phyloP scores from a whole-genome alignment of 73 alveolate genomes.

The Stentor roeselii region DNA sequence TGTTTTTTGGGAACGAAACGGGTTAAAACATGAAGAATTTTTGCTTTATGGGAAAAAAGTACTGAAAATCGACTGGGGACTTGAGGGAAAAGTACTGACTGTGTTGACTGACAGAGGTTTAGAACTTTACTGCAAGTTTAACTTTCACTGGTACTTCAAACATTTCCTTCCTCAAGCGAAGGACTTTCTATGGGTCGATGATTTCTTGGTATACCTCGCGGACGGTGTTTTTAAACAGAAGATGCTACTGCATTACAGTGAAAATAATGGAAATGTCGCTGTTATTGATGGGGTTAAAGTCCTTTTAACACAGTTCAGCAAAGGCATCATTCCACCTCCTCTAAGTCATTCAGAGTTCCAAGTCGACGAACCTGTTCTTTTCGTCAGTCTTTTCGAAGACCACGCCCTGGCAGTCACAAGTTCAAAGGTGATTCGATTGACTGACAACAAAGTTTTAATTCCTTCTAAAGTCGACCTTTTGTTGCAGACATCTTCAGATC shows the following conservation, averaged over 20 bases:
- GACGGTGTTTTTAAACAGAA: neutral
- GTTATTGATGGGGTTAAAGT: constrained; percentile 31
- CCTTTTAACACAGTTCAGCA: constrained; percentile 34
- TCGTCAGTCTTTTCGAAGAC: neutral
- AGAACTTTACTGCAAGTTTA: constrained; percentile 53
- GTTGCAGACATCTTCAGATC: too few species aligned
- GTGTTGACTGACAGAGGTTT: constrained; percentile 19
- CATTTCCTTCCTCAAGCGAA: constrained; percentile 23
- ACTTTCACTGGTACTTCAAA: constrained; percentile 76
- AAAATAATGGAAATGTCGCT: neutral
- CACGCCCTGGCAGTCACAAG: too few species aligned
- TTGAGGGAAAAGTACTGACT: constrained; percentile 38
- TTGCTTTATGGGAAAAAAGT: constrained; percentile 44
- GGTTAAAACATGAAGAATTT: constrained; percentile 96
- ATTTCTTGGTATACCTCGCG: constrained; percentile 2
- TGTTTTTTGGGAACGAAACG: constrained; percentile 94
- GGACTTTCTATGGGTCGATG: constrained; percentile 2
- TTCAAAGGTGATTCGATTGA: neutral
- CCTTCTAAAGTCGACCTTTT: neutral
- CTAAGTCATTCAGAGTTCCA: constrained; percentile 21
- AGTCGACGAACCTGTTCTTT: neutral
- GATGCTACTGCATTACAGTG: neutral
- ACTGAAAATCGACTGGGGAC: neutral
- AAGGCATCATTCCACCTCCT: constrained; percentile 54
- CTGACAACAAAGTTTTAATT: neutral